Evolutionary conservation across 768 basidiomycete species (phyloP), one percentile per base, ranked within the genome.

Genomic region (Suillus sp.): DNA sequence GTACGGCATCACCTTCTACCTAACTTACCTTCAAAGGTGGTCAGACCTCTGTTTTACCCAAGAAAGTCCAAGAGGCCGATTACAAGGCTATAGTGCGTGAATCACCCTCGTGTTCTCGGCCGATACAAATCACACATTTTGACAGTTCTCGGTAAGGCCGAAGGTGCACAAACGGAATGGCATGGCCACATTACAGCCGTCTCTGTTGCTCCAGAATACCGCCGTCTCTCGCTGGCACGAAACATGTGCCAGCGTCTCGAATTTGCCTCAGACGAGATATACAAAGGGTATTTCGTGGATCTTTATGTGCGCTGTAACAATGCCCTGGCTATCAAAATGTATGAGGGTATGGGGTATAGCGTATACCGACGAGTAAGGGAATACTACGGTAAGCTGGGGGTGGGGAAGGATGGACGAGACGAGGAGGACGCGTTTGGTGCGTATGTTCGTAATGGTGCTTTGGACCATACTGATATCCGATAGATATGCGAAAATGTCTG

Each of bases 131-230:
- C 51, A 38, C 40, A 43, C 63, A 3, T 62, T 60, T 43, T 22
- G 40, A 47, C 69, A 98, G 97, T 98, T 68, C 82, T 99, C 58
- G 95, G 95, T 30, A 99, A 99, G 71, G 93, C 95, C 1, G 95
- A 97, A 75, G 95, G 95, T 2, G 66, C 75, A 6, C 79, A 81
- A 0, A 63, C 76, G 1, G 95, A 96, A 70, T 94, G 91, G 87
- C 94, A 95, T 70, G 96, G 95, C 0, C 97, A 99, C 71, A 89
- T 99, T 70, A 98, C 96, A 0, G 96, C 96, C 0, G 80, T 99
- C 57, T 94, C 95, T 6, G 95, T 99, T 61, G 92, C 95, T 0
- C 97, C 97, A 14, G 89, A 93, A 69, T 97, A 93, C 76, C 91
- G 97, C 47, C 89, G 92, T 3, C 84, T 98, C 3, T 87, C 87